Conservation (phyloP, 2,329 filamentous ascomycete genomes). For the Stenocarpella maydis region DNA sequence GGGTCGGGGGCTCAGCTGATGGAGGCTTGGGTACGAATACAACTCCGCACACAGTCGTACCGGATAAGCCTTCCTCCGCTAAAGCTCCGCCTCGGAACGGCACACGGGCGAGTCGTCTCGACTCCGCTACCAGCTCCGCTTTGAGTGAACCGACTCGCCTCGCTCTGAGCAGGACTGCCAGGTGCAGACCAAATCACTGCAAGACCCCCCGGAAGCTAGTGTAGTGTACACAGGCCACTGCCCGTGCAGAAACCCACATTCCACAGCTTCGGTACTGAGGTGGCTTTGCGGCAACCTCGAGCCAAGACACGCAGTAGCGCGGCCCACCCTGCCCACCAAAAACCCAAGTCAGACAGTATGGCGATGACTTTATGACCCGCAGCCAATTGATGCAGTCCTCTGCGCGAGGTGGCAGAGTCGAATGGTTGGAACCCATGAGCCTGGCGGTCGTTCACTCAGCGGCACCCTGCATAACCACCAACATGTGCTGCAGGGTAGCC, state of each 20-base stretch:
- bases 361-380: background rate
- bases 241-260: conserved; percentile 9
- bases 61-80: conserved; percentile 28
- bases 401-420: background rate
- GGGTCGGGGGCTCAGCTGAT: conserved; percentile 31
- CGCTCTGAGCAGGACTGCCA: conserved; percentile 12
- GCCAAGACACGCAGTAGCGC: background rate
- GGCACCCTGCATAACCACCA: background rate
- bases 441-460: background rate
- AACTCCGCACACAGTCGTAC: conserved; percentile 21
- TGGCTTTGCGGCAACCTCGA: background rate
- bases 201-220: background rate
- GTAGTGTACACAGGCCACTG: background rate
- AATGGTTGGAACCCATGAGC: background rate
- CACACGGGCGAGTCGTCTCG: conserved; percentile 27
- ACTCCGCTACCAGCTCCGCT: conserved; percentile 33
- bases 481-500: background rate
- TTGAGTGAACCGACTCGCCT: conserved; percentile 26
- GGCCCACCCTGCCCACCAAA: background rate
- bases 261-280: conserved; percentile 10
- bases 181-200: conserved; percentile 17
- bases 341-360: background rate
- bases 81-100: conserved; percentile 30
- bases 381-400: background rate
- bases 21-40: conserved; percentile 21